These are phyloP conservation scores for Brassica carinata DNA, from an alignment of 345 rosid species.

Conservation along the genomic window DNA sequence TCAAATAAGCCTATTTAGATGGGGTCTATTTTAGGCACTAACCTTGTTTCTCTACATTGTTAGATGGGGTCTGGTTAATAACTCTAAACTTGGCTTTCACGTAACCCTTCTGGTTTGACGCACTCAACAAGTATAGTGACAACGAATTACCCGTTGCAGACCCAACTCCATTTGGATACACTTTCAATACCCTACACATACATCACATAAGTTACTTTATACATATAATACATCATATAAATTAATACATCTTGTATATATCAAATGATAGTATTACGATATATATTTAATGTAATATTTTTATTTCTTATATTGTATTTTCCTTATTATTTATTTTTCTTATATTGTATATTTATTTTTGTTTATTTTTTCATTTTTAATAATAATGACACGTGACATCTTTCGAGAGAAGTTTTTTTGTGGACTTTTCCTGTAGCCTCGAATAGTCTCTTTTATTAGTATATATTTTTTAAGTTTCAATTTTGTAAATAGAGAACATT, in stretches of 20 bases:
- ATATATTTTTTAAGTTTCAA: not conserved
- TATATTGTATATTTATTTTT: no score
- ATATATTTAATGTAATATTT: no score
- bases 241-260: no score
- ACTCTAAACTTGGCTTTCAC: not conserved
- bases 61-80: not conserved
- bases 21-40: not conserved
- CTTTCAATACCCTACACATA: not conserved
- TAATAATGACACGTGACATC: no score
- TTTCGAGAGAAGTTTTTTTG: no score
- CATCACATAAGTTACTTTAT: not conserved
- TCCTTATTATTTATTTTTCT: no score
- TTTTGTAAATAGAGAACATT: not conserved
- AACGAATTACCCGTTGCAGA: not conserved
- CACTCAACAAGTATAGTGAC: not conserved
- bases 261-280: no score
- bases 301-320: no score
- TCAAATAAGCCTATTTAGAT: not conserved
- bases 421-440: no score
- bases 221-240: no score
- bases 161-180: conserved; percentile 1
- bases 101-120: not conserved
- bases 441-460: no score
- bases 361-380: no score
- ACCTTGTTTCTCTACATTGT: not conserved